These are phyloP conservation scores for Aspergillus tubingensis DNA, from an alignment of 2,329 filamentous ascomycete genomes.

Conservation along the genomic window DNA sequence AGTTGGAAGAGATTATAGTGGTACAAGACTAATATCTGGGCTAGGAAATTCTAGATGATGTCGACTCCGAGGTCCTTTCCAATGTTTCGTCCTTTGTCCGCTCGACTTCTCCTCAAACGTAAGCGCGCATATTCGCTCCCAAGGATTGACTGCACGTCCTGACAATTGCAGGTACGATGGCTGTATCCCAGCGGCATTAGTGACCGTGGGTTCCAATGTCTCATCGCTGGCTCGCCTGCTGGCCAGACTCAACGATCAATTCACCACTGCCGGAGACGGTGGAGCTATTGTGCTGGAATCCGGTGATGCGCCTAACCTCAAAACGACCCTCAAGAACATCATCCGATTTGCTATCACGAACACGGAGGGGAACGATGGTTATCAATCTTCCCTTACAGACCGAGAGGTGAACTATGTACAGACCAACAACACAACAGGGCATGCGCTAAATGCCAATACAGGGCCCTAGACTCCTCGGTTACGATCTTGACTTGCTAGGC, in stretches of 20 bases:
- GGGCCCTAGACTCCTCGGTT: slow-evolving; percentile 46
- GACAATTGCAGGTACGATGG: slow-evolving; percentile 36
- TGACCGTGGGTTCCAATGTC: slow-evolving; percentile 48
- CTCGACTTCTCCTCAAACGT: slow-evolving; percentile 38
- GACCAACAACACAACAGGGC: not conserved
- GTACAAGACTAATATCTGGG: slow-evolving; percentile 12
- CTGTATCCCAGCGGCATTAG: slow-evolving; percentile 44
- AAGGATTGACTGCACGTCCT: slow-evolving; percentile 7
- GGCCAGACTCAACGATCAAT: slow-evolving; percentile 37
- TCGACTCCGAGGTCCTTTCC: slow-evolving; percentile 42
- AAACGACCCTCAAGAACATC: slow-evolving; percentile 49
- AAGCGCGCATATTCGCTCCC: slow-evolving; percentile 17
- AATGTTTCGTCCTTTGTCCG: slow-evolving; percentile 43
- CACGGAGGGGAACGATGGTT: slow-evolving; percentile 41
- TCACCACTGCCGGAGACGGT: slow-evolving; percentile 34
- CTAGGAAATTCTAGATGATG: slow-evolving; percentile 40
- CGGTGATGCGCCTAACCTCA: slow-evolving; percentile 48
- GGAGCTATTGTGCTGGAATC: slow-evolving; percentile 47
- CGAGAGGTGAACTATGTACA: slow-evolving; percentile 35
- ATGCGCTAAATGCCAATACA: slow-evolving; percentile 18
- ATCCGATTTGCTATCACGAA: slow-evolving; percentile 46
- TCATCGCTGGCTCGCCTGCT: slow-evolving; percentile 44
- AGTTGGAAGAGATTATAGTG: not conserved
- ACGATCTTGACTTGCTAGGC: slow-evolving; percentile 49
- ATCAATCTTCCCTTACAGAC: slow-evolving; percentile 42